These are phyloP conservation scores for Fusarium buharicum DNA, from an alignment of 2,329 filamentous ascomycete species.

Conservation along the genomic window DNA sequence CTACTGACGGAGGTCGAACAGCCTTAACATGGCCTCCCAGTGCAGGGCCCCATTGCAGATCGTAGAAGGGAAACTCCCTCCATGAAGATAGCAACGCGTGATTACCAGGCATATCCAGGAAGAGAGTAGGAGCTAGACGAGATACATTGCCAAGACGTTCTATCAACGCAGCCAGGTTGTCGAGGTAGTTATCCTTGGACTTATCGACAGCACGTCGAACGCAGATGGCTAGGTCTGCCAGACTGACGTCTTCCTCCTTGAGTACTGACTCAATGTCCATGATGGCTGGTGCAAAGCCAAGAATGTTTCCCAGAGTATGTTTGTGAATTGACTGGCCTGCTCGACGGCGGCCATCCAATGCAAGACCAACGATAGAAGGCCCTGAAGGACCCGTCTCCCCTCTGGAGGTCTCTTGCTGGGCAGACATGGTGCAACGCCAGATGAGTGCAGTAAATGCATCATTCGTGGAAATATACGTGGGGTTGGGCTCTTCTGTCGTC, in stretches of 20 bases:
- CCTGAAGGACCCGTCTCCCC: not conserved
- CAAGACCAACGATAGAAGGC: constrained; percentile 8
- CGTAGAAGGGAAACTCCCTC: constrained; percentile 22
- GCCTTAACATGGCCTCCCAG: not conserved
- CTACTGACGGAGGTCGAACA: constrained; percentile 2
- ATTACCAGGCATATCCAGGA: constrained; percentile 16
- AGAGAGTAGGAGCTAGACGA: constrained; percentile 1
- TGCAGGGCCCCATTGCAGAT: constrained; percentile 15
- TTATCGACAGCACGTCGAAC: constrained; percentile 15
- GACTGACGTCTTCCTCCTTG: not conserved
- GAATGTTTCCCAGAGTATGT: constrained; percentile 10
- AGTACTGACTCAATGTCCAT: constrained; percentile 15
- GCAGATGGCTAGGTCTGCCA: constrained; percentile 11
- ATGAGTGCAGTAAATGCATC: constrained; percentile 19
- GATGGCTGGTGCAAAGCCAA: constrained; percentile 11
- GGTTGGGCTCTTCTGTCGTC: not conserved
- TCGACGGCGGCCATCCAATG: constrained; percentile 15
- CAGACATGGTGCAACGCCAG: constrained; percentile 18
- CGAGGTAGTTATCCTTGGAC: constrained; percentile 3
- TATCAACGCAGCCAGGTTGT: not conserved
- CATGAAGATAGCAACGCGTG: constrained; percentile 14
- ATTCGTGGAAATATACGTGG: constrained; percentile 11
- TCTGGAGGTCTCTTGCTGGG: constrained; percentile 1
- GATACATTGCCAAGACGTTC: constrained; percentile 2
- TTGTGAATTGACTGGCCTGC: constrained; percentile 12